Evolutionary conservation across 257 asterid species (phyloP).

Genomic region (Scutellaria barbata): DNA sequence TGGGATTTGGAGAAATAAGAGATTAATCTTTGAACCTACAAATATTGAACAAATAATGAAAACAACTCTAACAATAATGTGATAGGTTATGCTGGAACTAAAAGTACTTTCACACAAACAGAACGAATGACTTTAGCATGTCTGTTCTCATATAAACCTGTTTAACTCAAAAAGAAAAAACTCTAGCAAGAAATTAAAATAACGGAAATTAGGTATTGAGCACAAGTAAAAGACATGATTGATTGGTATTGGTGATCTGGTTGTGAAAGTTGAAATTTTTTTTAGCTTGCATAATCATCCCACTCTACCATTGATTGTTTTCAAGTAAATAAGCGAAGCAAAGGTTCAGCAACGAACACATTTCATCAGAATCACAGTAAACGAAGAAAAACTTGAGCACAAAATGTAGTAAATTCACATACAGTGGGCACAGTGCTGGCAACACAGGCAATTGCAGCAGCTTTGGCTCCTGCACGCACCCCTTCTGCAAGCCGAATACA

Average conservation of each 20-base stretch:
- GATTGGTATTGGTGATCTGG: not conserved
- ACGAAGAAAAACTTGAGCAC: not conserved
- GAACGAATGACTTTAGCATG: not conserved
- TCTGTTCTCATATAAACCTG: not conserved
- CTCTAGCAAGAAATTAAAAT: too few species aligned
- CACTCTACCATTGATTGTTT: not conserved
- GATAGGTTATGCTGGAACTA: not conserved
- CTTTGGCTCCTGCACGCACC: slow-evolving; percentile 67
- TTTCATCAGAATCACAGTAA: not conserved
- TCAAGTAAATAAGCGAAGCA: not conserved
- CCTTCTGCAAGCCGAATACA: slow-evolving; percentile 54
- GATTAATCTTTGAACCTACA: not conserved
- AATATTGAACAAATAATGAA: not conserved
- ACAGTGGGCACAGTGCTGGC: slow-evolving; percentile 76
- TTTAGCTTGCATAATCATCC: slow-evolving; percentile 2
- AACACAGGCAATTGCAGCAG: slow-evolving; percentile 68
- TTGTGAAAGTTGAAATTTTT: not conserved
- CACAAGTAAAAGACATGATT: not conserved
- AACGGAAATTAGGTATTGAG: not conserved
- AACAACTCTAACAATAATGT: not conserved
- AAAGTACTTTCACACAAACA: not conserved
- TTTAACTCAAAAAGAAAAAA: too few species aligned
- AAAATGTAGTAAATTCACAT: slow-evolving; percentile 25
- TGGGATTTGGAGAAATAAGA: not conserved
- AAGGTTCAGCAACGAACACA: not conserved